Evolutionary conservation across 139 green algal genomes (phyloP), one percentile per base, ranked within the genome.

Genomic region (Chlamydomonas schloesseri): DNA sequence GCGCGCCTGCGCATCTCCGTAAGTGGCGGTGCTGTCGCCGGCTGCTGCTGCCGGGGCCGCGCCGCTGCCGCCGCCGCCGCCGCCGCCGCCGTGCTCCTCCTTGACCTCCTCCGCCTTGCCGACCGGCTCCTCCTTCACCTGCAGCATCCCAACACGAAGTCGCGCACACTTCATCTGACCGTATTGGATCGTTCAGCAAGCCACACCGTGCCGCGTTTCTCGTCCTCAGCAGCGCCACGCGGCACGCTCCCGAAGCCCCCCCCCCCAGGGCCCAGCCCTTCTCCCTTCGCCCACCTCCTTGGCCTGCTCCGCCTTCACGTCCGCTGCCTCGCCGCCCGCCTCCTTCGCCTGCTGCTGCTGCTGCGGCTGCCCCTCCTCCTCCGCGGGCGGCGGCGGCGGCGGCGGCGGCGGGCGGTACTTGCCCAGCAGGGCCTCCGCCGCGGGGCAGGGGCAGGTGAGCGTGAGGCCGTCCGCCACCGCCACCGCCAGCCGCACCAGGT

Each of bases 401-500:
- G 69, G 69, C 69, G 36, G 69, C 53, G 69, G 81, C 34, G 69
- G 81, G n/a, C 53, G 46, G 33, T 71, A 87, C 34, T 20, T 42
- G 21, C 46, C 81, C 53, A 87, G 81, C 69, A 87, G 81, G 15
- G 70, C 81, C 81, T 87, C 81, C 34, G 69, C 53, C 29, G 81
- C 81, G 17, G 69, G 69, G 4, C 24, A 69, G 24, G 69, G 69
- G 81, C 69, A 78, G 28, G 53, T 72, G 81, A 87, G 81, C 34
- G 69, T 79, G 26, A 87, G 81, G 26, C 53, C 81, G 69, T 87
- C 81, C n/a, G 24, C 71, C 23, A 62, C 69, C 20, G 81, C 53
- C 53, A 79, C 81, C 28, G 69, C 81, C 33, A 87, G 69, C 9
- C 81, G 81, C 3, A 87, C 81, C 69, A 87, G 53, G 70, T 87